These are phyloP conservation scores for Volvox reticuliferus DNA, from an alignment of 139 green algal species.

Conservation along the genomic window DNA sequence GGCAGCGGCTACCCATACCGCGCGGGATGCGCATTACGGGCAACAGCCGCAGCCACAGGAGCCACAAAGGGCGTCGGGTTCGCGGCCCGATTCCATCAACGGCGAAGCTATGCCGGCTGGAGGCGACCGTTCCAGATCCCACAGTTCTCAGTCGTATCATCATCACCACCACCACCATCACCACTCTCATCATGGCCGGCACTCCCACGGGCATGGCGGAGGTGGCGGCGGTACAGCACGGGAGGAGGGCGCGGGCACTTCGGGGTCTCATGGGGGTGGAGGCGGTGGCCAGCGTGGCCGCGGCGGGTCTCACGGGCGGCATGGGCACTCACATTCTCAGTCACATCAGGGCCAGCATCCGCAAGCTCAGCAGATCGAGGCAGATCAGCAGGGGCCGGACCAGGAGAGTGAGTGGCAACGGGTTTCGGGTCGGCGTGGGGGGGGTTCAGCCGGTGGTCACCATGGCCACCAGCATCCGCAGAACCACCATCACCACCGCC, in stretches of 20 bases:
- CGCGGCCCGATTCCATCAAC: not conserved
- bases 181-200: not conserved
- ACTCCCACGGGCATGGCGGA: not conserved
- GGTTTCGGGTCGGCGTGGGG: conserved; percentile 13
- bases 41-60: not conserved
- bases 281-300: conserved; percentile 4
- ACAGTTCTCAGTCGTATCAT: not conserved
- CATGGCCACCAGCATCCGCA: not conserved
- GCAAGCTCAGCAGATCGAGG: not conserved
- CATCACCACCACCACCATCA: not conserved
- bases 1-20: not conserved
- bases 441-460: not conserved
- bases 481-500: not conserved
- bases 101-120: not conserved
- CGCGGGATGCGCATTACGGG: too few species aligned
- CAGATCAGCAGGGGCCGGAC: not conserved
- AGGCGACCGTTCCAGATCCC: not conserved
- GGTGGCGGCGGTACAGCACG: not conserved
- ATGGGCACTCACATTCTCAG: not conserved
- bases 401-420: conserved; percentile 35
- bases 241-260: not conserved
- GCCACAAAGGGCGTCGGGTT: not conserved
- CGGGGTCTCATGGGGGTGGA: not conserved
- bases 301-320: not conserved
- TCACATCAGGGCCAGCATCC: not conserved